phyloP scores from a whole-genome alignment of 2,329 filamentous ascomycete genomes.

The Thermomyces lanuginosus region DNA sequence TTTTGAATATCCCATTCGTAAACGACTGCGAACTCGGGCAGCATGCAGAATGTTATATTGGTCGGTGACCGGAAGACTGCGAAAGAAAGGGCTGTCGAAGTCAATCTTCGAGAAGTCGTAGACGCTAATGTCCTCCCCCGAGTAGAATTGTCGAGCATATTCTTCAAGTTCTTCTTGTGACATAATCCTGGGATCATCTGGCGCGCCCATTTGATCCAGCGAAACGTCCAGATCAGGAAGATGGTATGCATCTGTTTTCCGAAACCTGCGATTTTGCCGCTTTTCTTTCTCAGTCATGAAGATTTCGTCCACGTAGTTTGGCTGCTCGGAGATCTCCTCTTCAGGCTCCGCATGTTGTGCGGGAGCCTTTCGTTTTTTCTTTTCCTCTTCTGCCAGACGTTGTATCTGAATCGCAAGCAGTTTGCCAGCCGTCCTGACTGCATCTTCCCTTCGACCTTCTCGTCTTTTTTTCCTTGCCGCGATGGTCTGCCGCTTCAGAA shows the following conservation, averaged over 20 bases:
- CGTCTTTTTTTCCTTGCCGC: slow-evolving; percentile 58
- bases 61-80: slow-evolving; percentile 73
- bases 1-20: slow-evolving; percentile 92
- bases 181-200: slow-evolving; percentile 92
- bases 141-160: slow-evolving; percentile 82
- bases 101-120: slow-evolving; percentile 99
- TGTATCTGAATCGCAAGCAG: slow-evolving; percentile 90
- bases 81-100: slow-evolving; percentile 90
- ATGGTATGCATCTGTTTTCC: slow-evolving; percentile 89
- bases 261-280: slow-evolving; percentile 58
- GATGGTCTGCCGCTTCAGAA: slow-evolving; percentile 82
- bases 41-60: slow-evolving; percentile 97
- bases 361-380: slow-evolving; percentile 42
- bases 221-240: slow-evolving; percentile 67
- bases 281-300: slow-evolving; percentile 66
- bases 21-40: slow-evolving; percentile 65
- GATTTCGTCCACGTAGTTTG: slow-evolving; percentile 85
- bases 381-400: slow-evolving; percentile 71
- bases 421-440: slow-evolving; percentile 76
- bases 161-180: slow-evolving; percentile 83
- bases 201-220: slow-evolving; percentile 70
- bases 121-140: slow-evolving; percentile 69
- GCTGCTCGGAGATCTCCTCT: slow-evolving; percentile 52
- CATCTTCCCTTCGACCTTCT: slow-evolving; percentile 86
- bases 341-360: slow-evolving; percentile 32